Percentiles rank a stretch among this genome's conserved stretches.
Evolutionary conservation across 176 grass and related monocot species (phyloP).

Genomic region (Musa acuminata): DNA sequence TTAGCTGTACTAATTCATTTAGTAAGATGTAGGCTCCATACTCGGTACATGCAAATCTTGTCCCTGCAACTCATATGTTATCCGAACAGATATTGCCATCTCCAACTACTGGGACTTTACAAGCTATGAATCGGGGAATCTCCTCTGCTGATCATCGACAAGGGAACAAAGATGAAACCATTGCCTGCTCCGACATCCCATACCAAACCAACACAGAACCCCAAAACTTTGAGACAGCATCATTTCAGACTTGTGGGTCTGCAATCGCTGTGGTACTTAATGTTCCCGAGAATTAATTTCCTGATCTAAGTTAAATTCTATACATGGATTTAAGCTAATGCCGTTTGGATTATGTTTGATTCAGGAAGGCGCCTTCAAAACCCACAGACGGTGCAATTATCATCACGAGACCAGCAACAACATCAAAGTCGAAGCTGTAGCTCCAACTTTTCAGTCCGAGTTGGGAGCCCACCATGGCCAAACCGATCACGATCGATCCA

Average conservation of each 20-base stretch:
- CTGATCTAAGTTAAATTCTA: no score
- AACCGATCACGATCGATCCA: background rate
- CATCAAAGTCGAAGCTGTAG: conserved; percentile 9
- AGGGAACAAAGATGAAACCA: conserved; percentile 9
- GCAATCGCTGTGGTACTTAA: no score
- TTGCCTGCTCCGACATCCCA: conserved; percentile 36
- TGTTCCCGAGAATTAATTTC: no score
- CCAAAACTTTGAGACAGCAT: conserved; percentile 6
- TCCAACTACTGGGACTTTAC: conserved; percentile 71
- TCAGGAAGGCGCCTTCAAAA: background rate
- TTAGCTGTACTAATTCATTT: no score
- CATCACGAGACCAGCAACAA: background rate
- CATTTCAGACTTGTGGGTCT: no score
- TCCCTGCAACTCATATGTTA: background rate
- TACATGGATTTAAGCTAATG: background rate
- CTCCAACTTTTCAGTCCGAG: background rate
- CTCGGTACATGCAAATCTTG: background rate
- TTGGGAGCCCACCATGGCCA: background rate
- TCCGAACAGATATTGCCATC: conserved; percentile 45
- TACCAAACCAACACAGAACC: conserved; percentile 37
- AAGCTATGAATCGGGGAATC: conserved; percentile 36
- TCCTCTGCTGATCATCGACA: conserved; percentile 28
- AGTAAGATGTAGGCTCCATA: background rate
- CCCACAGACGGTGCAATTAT: background rate
- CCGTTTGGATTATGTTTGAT: background rate